These are phyloP conservation scores for Nigrospora oryzae DNA, from an alignment of 2,329 filamentous ascomycete species.

Conservation along the genomic window DNA sequence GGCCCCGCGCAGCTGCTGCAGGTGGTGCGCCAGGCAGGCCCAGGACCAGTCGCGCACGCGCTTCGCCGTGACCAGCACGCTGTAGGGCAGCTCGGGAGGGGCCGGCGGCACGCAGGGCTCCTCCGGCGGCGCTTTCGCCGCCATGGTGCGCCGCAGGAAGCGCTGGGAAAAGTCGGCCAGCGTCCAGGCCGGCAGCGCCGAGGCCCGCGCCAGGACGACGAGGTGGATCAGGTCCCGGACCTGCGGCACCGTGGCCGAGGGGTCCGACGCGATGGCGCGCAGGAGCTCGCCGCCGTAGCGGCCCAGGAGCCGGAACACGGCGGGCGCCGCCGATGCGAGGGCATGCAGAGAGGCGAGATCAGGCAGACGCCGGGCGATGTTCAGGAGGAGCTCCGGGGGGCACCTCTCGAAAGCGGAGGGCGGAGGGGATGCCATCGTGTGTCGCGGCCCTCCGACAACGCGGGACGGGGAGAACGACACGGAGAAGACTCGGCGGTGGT, in stretches of 20 bases:
- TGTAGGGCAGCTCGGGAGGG: not conserved
- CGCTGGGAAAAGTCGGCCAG: not conserved
- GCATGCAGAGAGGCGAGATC: not conserved
- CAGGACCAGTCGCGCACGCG: not conserved
- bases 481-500: no score
- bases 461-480: no score
- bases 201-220: not conserved
- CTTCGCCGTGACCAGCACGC: not conserved
- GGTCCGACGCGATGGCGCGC: not conserved
- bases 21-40: not conserved
- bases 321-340: not conserved
- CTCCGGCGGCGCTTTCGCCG: not conserved
- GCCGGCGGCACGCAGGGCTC: not conserved
- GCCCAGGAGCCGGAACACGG: not conserved
- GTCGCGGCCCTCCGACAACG: no score
- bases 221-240: not conserved
- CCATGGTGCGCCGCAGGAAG: not conserved
- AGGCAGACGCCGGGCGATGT: not conserved
- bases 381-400: not conserved
- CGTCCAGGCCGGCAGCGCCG: not conserved
- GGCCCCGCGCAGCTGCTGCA: not conserved
- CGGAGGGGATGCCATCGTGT: no score
- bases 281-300: not conserved
- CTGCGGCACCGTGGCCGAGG: not conserved
- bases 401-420: no score